Percentiles rank a stretch among this genome's conserved stretches.
Evolutionary conservation across 495 filamentous ascomycete genomes (phyloP).

Genomic region (Massariosphaeria phaeospora): DNA sequence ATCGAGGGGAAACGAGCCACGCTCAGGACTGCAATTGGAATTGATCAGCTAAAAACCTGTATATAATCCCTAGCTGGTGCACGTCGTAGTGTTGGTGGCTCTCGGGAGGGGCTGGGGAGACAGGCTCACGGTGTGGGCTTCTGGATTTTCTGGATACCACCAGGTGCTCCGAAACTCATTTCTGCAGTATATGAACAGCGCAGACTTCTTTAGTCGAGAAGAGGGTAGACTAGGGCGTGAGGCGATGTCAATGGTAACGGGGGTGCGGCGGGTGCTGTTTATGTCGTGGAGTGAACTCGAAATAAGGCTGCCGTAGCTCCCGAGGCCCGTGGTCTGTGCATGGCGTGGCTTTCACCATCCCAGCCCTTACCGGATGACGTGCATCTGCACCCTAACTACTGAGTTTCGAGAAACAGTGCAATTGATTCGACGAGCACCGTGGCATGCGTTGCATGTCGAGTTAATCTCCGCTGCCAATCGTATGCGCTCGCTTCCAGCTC

Average conservation of each 20-base stretch:
- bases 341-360: not conserved
- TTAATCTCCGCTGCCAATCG: too few species aligned
- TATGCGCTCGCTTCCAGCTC: too few species aligned
- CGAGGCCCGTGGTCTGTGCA: constrained; percentile 3
- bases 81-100: too few species aligned
- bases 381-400: too few species aligned
- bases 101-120: too few species aligned
- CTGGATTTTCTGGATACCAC: constrained; percentile 58
- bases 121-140: constrained; percentile 73
- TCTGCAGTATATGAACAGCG: too few species aligned
- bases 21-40: constrained; percentile 63
- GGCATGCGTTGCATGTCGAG: too few species aligned
- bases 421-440: too few species aligned
- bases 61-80: constrained; percentile 7
- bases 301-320: constrained; percentile 24
- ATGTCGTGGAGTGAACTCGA: constrained; percentile 16
- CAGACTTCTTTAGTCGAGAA: too few species aligned
- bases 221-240: too few species aligned
- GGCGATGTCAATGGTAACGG: constrained; percentile 9
- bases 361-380: not conserved
- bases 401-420: too few species aligned
- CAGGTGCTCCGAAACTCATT: constrained; percentile 69
- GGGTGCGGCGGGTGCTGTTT: constrained; percentile 6
- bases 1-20: constrained; percentile 93
- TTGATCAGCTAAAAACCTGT: constrained; percentile 5